These are phyloP conservation scores for Dendrobium chrysotoxum DNA, from an alignment of 106 monocot species.

Conservation along the genomic window DNA sequence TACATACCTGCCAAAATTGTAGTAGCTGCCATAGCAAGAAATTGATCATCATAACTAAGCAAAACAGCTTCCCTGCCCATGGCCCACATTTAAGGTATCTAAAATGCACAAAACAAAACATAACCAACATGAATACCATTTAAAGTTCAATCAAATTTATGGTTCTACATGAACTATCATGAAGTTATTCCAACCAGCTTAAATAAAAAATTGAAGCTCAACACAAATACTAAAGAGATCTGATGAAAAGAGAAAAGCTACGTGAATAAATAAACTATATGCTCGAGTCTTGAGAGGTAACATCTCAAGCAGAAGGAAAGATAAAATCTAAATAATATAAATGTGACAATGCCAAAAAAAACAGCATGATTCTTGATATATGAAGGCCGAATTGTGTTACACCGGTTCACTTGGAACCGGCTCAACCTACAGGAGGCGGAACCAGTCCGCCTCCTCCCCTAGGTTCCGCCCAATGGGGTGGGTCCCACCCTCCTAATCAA, in stretches of 20 bases:
- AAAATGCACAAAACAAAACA: background rate
- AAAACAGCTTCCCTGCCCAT: slow-evolving; percentile 95
- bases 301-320: background rate
- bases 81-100: slow-evolving; percentile 87
- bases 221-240: background rate
- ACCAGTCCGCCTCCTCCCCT: no score
- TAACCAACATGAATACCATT: slow-evolving; percentile 4
- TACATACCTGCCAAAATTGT: slow-evolving; percentile 59
- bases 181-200: background rate
- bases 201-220: no score
- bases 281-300: background rate
- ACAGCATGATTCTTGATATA: no score
- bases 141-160: background rate
- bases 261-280: no score
- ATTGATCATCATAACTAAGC: slow-evolving; percentile 80
- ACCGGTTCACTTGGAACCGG: no score
- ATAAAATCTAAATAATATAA: background rate
- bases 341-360: background rate
- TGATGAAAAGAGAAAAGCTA: background rate
- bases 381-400: no score
- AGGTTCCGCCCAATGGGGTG: no score
- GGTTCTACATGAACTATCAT: background rate
- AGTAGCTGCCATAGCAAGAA: slow-evolving; percentile 68
- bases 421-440: no score
- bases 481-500: no score